Percentiles rank a stretch among this genome's conserved stretches.
Evolutionary conservation across 345 rosid genomes (phyloP).

Genomic region (Excoecaria cochinchinensis): DNA sequence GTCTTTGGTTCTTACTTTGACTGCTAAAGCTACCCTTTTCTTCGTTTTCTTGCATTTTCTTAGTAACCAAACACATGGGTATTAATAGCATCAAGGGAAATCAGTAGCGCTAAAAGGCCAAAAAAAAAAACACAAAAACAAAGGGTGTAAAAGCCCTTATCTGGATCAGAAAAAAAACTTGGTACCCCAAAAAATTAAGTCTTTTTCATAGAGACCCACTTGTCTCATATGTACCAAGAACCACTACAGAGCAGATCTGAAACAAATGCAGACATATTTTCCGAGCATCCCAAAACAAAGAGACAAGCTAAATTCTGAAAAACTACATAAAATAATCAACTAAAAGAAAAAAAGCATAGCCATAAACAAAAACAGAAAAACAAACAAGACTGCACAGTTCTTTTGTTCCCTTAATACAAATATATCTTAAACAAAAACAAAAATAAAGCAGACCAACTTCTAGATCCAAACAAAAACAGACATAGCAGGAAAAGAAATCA

Average conservation of each 20-base stretch:
- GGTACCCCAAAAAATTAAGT: not conserved
- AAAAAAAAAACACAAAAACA: no score
- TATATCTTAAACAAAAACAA: not conserved
- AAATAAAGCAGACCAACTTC: not conserved
- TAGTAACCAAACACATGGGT: constrained; percentile 18
- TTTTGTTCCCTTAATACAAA: not conserved
- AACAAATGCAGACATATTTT: not conserved
- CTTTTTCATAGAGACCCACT: not conserved
- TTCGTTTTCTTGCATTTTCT: constrained; percentile 12
- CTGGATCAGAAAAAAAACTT: constrained; percentile 1
- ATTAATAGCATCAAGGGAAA: not conserved
- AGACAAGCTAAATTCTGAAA: constrained; percentile 10
- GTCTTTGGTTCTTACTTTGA: not conserved
- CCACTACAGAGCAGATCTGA: constrained; percentile 17
- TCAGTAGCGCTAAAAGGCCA: not conserved
- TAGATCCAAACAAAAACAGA: constrained; percentile 15
- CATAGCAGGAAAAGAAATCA: not conserved
- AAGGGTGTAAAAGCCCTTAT: no score
- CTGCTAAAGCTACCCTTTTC: no score
- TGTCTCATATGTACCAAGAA: constrained; percentile 6
- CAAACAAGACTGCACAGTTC: not conserved
- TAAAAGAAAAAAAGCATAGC: not conserved
- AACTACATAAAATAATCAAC: not conserved
- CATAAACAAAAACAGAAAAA: constrained; percentile 6
- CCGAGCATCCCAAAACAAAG: not conserved